Conservation (phyloP, 2,329 filamentous ascomycete genomes). For the Diaporthe citrichinensis region DNA sequence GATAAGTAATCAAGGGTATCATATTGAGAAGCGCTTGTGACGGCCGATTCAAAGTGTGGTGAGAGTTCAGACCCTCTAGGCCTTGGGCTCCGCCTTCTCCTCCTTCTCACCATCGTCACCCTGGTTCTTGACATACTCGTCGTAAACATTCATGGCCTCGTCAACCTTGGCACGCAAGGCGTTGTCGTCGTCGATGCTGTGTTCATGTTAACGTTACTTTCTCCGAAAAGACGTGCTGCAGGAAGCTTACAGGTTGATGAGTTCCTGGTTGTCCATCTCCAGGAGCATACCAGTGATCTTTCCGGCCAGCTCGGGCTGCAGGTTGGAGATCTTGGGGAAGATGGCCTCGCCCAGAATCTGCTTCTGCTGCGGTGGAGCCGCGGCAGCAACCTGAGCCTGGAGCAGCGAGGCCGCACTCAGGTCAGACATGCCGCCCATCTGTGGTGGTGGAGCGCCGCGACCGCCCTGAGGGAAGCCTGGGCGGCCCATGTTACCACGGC, state of each 20-base stretch:
- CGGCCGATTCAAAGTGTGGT: slow-evolving; percentile 27
- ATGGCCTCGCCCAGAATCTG: slow-evolving; percentile 98
- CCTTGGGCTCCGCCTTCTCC: slow-evolving; percentile 67
- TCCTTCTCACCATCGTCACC: slow-evolving; percentile 60
- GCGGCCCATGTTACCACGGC: slow-evolving; percentile 54
- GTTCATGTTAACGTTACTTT: slow-evolving; percentile 42
- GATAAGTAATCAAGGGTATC: slow-evolving; percentile 35
- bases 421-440: slow-evolving; percentile 53
- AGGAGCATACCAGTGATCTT: slow-evolving; percentile 99
- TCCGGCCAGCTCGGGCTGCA: slow-evolving; percentile 95
- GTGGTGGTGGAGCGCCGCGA: slow-evolving; percentile 58
- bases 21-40: slow-evolving; percentile 29
- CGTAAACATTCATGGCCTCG: slow-evolving; percentile 96
- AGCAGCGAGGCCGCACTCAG: slow-evolving; percentile 61
- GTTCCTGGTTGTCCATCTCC: slow-evolving; percentile 98
- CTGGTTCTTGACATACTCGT: slow-evolving; percentile 97
- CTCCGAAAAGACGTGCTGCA: background rate
- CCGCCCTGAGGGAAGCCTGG: slow-evolving; percentile 60
- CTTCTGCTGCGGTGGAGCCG: slow-evolving; percentile 86
- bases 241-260: slow-evolving; percentile 90
- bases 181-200: slow-evolving; percentile 88
- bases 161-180: slow-evolving; percentile 96
- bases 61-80: slow-evolving; percentile 51
- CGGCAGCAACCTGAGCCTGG: slow-evolving; percentile 70
- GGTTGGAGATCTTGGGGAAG: slow-evolving; percentile 96